Percentiles rank a stretch among this genome's conserved stretches.
phyloP scores from a whole-genome alignment of 1,284 basidiomycete genomes.

The Trichosporon asahii region DNA sequence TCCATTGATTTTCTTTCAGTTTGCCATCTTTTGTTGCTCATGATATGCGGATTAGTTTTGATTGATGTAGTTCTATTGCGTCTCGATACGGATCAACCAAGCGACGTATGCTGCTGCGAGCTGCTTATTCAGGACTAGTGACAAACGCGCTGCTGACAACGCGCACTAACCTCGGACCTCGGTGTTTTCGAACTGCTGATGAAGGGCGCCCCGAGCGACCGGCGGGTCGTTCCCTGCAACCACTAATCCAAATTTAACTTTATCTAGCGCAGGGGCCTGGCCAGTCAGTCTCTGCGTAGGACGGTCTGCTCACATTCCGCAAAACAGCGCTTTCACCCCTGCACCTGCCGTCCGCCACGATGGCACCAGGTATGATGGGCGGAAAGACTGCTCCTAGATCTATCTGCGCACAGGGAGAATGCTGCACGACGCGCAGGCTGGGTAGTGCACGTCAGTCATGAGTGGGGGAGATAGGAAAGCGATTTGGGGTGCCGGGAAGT shows the following conservation, averaged over 20 bases:
- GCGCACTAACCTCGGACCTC: background rate
- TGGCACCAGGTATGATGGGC: background rate
- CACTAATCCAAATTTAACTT: background rate
- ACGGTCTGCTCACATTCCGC: background rate
- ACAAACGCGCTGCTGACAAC: background rate
- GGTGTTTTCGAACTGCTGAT: background rate
- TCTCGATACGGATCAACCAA: background rate
- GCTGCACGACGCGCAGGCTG: no score
- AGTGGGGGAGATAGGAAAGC: no score
- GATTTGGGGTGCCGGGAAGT: no score
- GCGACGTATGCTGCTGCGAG: background rate
- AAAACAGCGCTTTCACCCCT: background rate
- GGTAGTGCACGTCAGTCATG: no score
- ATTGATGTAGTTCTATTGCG: conserved; percentile 1
- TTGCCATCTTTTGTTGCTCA: background rate
- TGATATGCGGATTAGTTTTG: background rate
- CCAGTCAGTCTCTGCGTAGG: background rate
- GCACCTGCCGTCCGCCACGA: background rate
- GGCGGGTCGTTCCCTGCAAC: background rate
- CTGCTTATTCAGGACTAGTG: background rate
- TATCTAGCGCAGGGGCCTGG: background rate
- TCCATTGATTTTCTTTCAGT: background rate
- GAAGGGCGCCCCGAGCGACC: background rate
- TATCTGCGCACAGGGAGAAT: background rate
- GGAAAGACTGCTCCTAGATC: background rate